Evolutionary conservation across 495 filamentous ascomycete genomes (phyloP).

Genomic region (Xylaria venustula): DNA sequence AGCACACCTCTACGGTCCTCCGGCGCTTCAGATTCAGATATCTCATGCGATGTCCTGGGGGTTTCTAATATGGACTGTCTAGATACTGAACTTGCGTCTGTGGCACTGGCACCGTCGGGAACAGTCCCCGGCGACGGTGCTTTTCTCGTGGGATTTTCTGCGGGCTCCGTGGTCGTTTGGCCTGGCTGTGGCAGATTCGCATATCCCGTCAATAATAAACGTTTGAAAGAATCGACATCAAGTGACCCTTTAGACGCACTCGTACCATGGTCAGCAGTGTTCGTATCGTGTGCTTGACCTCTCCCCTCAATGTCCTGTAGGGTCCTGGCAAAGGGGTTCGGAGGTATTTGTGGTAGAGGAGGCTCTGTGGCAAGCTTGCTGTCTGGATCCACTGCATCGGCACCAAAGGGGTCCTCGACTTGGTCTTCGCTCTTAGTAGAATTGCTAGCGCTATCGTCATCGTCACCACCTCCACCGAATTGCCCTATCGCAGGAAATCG

Average conservation of each 20-base stretch:
- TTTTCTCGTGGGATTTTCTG: not conserved
- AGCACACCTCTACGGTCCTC: conserved; percentile 34
- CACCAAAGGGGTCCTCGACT: conserved; percentile 26
- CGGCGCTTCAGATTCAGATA: conserved; percentile 38
- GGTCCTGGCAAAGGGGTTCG: conserved; percentile 53
- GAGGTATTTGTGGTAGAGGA: conserved; percentile 27
- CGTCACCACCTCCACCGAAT: conserved; percentile 20
- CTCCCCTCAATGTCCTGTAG: conserved; percentile 42
- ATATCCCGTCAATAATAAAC: conserved; percentile 60
- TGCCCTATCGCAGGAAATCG: conserved; percentile 30
- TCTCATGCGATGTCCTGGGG: conserved; percentile 48
- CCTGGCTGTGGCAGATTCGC: conserved; percentile 27
- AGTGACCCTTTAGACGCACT: conserved; percentile 40
- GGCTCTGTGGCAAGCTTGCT: conserved; percentile 2
- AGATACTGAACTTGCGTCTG: conserved; percentile 47
- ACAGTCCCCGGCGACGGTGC: conserved; percentile 7
- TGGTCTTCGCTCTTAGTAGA: conserved; percentile 23
- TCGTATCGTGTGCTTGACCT: conserved; percentile 15
- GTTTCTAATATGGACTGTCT: conserved; percentile 48
- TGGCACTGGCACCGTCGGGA: conserved; percentile 44
- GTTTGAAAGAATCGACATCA: conserved; percentile 63
- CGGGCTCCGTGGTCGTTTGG: not conserved
- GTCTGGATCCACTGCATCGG: conserved; percentile 4
- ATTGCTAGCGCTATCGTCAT: conserved; percentile 23
- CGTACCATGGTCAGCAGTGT: conserved; percentile 3